Conservation (phyloP, 495 filamentous ascomycete species). For the Aspergillus sclerotioniger region DNA sequence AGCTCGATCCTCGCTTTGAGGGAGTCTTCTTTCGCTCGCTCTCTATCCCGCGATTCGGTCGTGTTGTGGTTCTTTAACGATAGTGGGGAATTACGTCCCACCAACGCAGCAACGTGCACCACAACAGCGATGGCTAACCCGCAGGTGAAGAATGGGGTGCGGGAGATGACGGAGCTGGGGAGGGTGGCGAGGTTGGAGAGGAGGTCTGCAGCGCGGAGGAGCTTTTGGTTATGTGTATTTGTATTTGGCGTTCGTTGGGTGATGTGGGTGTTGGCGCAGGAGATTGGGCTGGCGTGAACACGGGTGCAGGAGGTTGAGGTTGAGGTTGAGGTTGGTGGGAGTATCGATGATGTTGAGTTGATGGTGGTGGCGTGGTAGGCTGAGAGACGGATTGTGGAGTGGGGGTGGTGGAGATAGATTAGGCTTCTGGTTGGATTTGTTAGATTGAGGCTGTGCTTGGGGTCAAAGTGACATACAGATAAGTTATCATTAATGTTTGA, state of each 20-base stretch:
- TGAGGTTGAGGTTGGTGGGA: not conserved
- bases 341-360: not conserved
- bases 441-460: not conserved
- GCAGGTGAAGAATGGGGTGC: slow-evolving; percentile 78
- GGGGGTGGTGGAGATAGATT: slow-evolving; percentile 73
- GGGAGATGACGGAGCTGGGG: slow-evolving; percentile 59
- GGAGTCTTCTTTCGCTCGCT: slow-evolving; percentile 55
- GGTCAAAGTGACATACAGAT: slow-evolving; percentile 18
- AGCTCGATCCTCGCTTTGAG: slow-evolving; percentile 66
- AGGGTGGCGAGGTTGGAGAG: slow-evolving; percentile 71
- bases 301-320: slow-evolving; percentile 22
- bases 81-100: slow-evolving; percentile 43
- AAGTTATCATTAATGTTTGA: slow-evolving; percentile 69
- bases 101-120: slow-evolving; percentile 48
- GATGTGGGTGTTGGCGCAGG: slow-evolving; percentile 22
- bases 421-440: slow-evolving; percentile 38
- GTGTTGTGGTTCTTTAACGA: not conserved
- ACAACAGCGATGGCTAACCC: slow-evolving; percentile 53
- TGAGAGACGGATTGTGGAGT: slow-evolving; percentile 38
- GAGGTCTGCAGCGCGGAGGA: slow-evolving; percentile 64
- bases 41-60: not conserved
- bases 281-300: slow-evolving; percentile 21
- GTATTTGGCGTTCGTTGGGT: slow-evolving; percentile 27
- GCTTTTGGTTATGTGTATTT: slow-evolving; percentile 65
- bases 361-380: slow-evolving; percentile 20